These are phyloP conservation scores for Nemania diffusa DNA, from an alignment of 2,329 filamentous ascomycete species.

Conservation along the genomic window DNA sequence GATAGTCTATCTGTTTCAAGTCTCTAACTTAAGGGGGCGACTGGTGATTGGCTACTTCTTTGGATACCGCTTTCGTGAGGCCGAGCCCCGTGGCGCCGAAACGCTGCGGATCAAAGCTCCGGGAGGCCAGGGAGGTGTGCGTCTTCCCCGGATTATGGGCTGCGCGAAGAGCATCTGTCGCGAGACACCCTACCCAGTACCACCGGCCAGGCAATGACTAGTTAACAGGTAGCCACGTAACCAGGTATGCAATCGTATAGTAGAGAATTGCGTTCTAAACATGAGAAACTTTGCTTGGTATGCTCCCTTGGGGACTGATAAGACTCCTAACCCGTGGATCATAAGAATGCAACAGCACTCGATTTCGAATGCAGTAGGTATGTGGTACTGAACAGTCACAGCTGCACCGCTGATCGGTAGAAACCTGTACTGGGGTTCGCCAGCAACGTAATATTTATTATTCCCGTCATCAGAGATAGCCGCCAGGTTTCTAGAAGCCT, in stretches of 20 bases:
- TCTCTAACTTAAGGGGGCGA: background rate
- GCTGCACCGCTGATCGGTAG: background rate
- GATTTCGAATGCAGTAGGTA: background rate
- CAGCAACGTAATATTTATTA: slow-evolving; percentile 6
- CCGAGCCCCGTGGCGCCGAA: slow-evolving; percentile 12
- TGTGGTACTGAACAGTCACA: background rate
- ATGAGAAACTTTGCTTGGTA: background rate
- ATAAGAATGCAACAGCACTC: slow-evolving; percentile 1
- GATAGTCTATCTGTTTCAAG: background rate
- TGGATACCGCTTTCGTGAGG: background rate
- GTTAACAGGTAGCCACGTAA: background rate
- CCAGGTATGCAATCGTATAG: background rate
- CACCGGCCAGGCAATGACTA: background rate
- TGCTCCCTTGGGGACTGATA: background rate
- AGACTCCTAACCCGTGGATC: background rate
- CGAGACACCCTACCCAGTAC: background rate
- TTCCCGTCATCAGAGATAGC: slow-evolving; percentile 6
- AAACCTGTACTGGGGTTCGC: background rate
- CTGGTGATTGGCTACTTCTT: background rate
- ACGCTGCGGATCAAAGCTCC: background rate
- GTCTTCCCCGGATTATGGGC: background rate
- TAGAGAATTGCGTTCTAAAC: background rate
- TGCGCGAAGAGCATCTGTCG: background rate
- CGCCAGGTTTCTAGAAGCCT: background rate
- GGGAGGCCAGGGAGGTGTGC: background rate